phyloP scores from a whole-genome alignment of 176 grass and related monocot genomes.

The Phoenix roebelenii region DNA sequence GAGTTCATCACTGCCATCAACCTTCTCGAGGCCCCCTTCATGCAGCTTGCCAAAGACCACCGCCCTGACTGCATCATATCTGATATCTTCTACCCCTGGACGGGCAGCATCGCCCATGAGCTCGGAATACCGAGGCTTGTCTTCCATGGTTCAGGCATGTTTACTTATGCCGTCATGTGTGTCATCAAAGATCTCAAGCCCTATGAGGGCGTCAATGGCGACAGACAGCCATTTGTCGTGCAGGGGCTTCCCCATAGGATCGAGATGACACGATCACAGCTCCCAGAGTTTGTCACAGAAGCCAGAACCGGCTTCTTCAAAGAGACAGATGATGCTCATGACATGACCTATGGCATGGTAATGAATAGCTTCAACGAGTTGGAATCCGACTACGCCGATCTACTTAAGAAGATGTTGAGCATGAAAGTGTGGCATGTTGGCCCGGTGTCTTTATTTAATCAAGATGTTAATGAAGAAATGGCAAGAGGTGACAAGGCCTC shows the following conservation, averaged over 20 bases:
- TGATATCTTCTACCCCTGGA: slow-evolving; percentile 43
- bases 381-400: background rate
- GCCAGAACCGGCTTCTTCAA: background rate
- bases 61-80: slow-evolving; percentile 29
- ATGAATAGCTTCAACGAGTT: slow-evolving; percentile 16
- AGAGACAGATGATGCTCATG: too few relatives aligned
- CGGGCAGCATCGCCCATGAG: slow-evolving; percentile 16
- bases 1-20: slow-evolving; percentile 9
- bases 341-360: background rate
- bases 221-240: background rate
- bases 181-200: background rate
- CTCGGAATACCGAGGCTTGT: slow-evolving; percentile 27
- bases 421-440: background rate
- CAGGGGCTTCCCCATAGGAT: background rate
- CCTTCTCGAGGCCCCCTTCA: slow-evolving; percentile 32
- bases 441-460: too few relatives aligned
- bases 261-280: background rate
- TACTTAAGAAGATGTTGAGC: background rate
- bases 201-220: background rate
- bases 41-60: slow-evolving; percentile 13
- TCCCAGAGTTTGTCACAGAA: background rate
- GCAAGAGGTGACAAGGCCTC: background rate
- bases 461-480: too few relatives aligned
- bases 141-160: slow-evolving; percentile 33
- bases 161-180: background rate